phyloP scores from a whole-genome alignment of 2,329 filamentous ascomycete species.

The Dactylellina cionopaga region DNA sequence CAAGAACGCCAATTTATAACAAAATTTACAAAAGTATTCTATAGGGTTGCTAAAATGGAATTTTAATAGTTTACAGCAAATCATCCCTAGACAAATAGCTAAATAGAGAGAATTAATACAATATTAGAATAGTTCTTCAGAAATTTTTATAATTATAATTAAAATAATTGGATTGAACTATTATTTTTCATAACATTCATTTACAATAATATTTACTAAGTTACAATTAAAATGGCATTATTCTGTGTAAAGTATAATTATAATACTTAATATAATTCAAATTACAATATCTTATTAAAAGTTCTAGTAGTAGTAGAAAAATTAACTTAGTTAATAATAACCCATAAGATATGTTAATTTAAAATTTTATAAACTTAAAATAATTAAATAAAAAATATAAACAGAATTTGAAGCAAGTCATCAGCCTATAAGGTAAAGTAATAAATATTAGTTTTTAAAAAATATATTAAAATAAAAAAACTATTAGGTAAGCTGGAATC shows the following conservation, averaged over 20 bases:
- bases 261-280: too few relatives aligned
- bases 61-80: too few relatives aligned
- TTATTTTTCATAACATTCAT: not conserved
- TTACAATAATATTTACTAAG: not conserved
- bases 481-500: too few relatives aligned
- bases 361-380: not conserved
- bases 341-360: not conserved
- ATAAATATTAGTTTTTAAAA: slow-evolving; percentile 1
- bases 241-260: slow-evolving; percentile 2
- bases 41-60: too few relatives aligned
- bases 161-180: not conserved
- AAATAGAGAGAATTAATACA: too few relatives aligned
- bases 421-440: not conserved
- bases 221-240: not conserved
- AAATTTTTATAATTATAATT: not conserved
- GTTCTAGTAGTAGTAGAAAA: not conserved
- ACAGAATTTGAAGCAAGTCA: not conserved
- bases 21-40: too few relatives aligned
- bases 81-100: too few relatives aligned
- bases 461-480: too few relatives aligned
- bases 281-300: not conserved
- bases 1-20: too few relatives aligned
- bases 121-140: too few relatives aligned
- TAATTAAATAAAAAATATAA: not conserved
- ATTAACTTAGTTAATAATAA: not conserved